Conservation (phyloP, 1,284 basidiomycete species). For the Ceraceosorus bombacis region DNA sequence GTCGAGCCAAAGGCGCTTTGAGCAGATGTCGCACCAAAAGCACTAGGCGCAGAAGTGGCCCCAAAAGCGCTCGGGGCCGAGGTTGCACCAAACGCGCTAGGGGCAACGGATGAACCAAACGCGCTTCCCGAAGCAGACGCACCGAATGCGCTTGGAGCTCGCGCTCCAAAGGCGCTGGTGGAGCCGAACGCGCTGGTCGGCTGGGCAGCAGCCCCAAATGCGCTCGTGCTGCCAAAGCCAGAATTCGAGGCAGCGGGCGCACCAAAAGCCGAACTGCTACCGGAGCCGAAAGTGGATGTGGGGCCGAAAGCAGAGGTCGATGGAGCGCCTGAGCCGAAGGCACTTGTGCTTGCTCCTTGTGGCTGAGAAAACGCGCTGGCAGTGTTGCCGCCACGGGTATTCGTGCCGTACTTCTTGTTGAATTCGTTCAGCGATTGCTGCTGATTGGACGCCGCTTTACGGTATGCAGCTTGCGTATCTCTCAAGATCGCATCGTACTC, state of each 20-base stretch:
- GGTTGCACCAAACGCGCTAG: too few relatives aligned
- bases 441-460: not conserved
- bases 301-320: slow-evolving; percentile 37
- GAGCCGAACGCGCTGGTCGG: not conserved
- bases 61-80: too few relatives aligned
- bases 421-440: not conserved
- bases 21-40: too few relatives aligned
- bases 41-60: too few relatives aligned
- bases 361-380: not conserved
- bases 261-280: slow-evolving; percentile 16
- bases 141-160: slow-evolving; percentile 4
- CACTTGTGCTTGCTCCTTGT: slow-evolving; percentile 9
- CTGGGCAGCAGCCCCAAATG: too few relatives aligned
- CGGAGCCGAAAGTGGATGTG: slow-evolving; percentile 18
- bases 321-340: slow-evolving; percentile 28
- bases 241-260: slow-evolving; percentile 12
- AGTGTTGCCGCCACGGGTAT: not conserved
- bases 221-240: not conserved
- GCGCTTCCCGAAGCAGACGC: slow-evolving; percentile 1
- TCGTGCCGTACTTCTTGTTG: not conserved
- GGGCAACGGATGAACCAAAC: too few relatives aligned
- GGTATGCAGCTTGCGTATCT: not conserved
- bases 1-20: too few relatives aligned
- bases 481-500: not conserved
- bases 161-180: not conserved